These are phyloP conservation scores for Parsonsia alboflavescens DNA, from an alignment of 257 asterid genomes.

Conservation along the genomic window DNA sequence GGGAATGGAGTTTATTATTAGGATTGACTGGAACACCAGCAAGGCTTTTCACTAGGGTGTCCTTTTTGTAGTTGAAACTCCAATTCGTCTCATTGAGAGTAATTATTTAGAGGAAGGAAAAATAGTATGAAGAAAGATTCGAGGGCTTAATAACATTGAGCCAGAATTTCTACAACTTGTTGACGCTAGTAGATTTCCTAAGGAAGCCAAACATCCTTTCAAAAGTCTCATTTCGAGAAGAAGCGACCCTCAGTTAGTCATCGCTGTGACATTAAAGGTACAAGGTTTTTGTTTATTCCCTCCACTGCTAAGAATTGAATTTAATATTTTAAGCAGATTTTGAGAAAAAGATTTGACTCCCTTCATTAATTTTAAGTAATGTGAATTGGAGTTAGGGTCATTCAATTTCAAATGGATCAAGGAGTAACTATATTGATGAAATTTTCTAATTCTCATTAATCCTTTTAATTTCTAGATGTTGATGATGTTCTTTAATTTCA, in stretches of 20 bases:
- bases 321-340: no score
- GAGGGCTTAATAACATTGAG: constrained; percentile 72
- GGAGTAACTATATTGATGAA: no score
- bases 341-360: no score
- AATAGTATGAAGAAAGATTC: constrained; percentile 52
- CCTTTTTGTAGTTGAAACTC: constrained; percentile 66
- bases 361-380: no score
- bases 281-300: no score
- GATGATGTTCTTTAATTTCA: no score
- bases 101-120: constrained; percentile 73
- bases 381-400: no score
- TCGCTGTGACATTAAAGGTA: constrained; percentile 71
- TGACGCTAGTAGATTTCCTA: constrained; percentile 87
- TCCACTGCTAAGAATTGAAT: no score
- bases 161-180: constrained; percentile 75
- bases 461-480: no score
- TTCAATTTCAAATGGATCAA: no score
- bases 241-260: constrained; percentile 74
- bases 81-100: constrained; percentile 79
- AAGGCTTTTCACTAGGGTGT: constrained; percentile 58
- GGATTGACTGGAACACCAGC: constrained; percentile 92
- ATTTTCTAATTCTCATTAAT: no score
- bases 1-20: constrained; percentile 85
- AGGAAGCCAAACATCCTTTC: no score
- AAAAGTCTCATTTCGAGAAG: constrained; percentile 65